Evolutionary conservation across 495 filamentous ascomycete species (phyloP).

Genomic region (Letharia columbiana): DNA sequence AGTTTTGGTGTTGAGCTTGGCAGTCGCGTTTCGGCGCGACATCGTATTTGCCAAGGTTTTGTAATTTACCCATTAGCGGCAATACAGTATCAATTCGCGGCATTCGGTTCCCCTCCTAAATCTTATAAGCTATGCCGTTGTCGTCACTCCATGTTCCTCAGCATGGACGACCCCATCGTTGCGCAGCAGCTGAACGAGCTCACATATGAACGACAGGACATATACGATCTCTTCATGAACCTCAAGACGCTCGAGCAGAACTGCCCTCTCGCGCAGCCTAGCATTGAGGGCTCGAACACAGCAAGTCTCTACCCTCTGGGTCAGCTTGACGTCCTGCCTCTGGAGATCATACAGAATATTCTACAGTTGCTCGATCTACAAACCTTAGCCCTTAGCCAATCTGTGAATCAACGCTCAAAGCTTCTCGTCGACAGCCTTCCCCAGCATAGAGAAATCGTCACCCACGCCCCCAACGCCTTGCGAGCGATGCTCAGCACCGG

Average conservation of each 20-base stretch:
- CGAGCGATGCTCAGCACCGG: neutral
- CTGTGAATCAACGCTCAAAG: neutral
- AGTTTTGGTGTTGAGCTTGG: too few species aligned
- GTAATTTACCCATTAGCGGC: neutral
- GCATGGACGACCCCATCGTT: neutral
- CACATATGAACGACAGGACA: neutral
- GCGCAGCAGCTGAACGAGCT: neutral
- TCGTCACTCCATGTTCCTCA: neutral
- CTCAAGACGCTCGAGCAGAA: neutral
- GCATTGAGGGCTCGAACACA: neutral
- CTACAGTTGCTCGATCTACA: neutral
- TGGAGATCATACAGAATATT: neutral
- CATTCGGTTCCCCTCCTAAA: neutral
- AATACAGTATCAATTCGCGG: neutral
- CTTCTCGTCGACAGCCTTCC: neutral
- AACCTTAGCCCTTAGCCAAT: neutral
- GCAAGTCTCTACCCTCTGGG: neutral
- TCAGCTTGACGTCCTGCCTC: neutral
- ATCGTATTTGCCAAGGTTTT: neutral
- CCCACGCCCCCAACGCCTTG: neutral
- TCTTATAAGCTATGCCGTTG: neutral
- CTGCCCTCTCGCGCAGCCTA: neutral
- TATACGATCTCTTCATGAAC: neutral
- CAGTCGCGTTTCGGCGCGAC: too few species aligned
- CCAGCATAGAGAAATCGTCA: neutral